Base-by-base conservation (phyloP, 2,329 filamentous ascomycete species). In the Chaetomiaceae sp. region DNA sequence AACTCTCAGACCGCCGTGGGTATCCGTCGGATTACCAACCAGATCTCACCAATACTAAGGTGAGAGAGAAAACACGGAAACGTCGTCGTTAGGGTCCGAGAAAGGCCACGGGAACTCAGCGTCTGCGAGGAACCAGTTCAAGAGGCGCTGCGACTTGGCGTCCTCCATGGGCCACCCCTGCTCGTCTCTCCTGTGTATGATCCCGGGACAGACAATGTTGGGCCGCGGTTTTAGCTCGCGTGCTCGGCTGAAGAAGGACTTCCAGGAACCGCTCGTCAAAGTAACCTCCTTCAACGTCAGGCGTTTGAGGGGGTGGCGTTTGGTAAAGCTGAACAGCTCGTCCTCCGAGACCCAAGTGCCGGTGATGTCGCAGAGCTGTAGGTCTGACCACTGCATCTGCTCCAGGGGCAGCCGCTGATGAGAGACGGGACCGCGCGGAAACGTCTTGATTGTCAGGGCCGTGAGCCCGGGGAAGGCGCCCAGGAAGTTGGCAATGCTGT, bases 401-500 rank as follows among this genome's bases (percentile, higher is more conserved):
- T 35, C 6, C 10, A 42, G 32, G 22, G 32, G 40, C 20, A 42
- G 40, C 32, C 11, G 40, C 20, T 42, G 12, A n/a, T 42, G 6
- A 15, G 7, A 18, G 22, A 42, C 9, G n/a, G 32, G 32, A 11
- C 40, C 40, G 30, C 20, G 22, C 15, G 22, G 40, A 35, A 35
- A 42, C 30, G 40, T 42, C 40, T 12, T 42, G 15, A 42, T 42
- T 14, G 40, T 19, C 32, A 42, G 30, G 30, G 40, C n/a, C 6
- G 15, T 42, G 12, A 42, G 40, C 30, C 40, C 22, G 27, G 29
- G 20, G n/a, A n/a, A n/a, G n/a, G n/a, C n/a, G n/a, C n/a, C n/a
- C n/a, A n/a, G n/a, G n/a, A 42, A 42, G n/a, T 34, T 42, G 32
- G 40, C 30, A 35, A 42, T 42, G 22, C 32, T 42, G 11, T 27